Base-by-base conservation (phyloP, 2,329 filamentous ascomycete species). In the Mariannaea elegans region DNA sequence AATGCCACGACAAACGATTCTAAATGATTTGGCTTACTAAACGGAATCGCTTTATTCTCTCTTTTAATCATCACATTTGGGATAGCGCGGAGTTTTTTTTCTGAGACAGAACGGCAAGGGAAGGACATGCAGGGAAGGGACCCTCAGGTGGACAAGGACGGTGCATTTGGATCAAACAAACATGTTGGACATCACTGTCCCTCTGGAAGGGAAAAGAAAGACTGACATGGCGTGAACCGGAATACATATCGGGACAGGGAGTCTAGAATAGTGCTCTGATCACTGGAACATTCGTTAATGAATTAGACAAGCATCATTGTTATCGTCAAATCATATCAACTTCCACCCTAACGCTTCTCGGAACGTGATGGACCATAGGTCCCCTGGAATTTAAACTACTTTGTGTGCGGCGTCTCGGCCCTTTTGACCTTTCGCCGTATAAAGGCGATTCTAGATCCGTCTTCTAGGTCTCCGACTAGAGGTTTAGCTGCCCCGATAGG, bases 401-500 rank as follows among this genome's bases (percentile, higher is more conserved):
- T 18, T 27, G 7, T n/a, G 21, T 27, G 18, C 19, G 24, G 29
- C 12, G 16, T n/a, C 31, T 24, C 27, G 39, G 39, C 10, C 39
- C 3, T 41, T 10, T 24, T 19, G 41, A 19, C n/a, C 13, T 24
- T 12, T 29, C 13, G 21, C 21, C 41, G 41, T 44, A 4, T n/a
- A n/a, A 19, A n/a, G 7, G 23, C 19, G 21, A 19, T 4, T 19
- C 12, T 27, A 10, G 4, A n/a, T 24, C 10, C 13, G 14, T 21
- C 21, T 6, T 4, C 12, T 3, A 3, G 4, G 4, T 19, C 41
- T 10, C 21, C 39, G 5, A 13, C 18, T 7, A 14, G 44, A 49
- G 14, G 3, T 67, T 80, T 79, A 93, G 74, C 89, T 92, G 14
- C 92, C 92, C 46, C 92, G 81, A 77, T 95, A 95, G 9, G 91